phyloP scores from a whole-genome alignment of 345 rosid species.

The Gossypium australe region DNA sequence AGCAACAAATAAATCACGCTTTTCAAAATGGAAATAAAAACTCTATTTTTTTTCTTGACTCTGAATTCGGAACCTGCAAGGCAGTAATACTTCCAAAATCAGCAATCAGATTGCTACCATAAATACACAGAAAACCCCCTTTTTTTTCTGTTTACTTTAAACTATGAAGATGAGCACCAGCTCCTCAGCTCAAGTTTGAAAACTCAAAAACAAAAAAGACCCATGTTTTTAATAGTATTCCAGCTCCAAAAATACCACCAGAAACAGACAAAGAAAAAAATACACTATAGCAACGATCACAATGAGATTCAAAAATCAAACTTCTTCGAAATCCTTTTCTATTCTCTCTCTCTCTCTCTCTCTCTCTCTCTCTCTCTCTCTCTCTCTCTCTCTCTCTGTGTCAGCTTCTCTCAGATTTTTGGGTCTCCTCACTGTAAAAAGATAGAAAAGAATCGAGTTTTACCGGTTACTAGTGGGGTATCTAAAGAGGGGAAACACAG shows the following conservation, averaged over 20 bases:
- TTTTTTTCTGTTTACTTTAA: conserved; percentile 11
- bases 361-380: conserved; percentile 12
- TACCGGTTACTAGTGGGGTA: background rate
- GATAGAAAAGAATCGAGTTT: background rate
- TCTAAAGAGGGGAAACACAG: conserved; percentile 7
- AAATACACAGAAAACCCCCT: conserved; percentile 20
- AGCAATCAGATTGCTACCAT: conserved; percentile 20
- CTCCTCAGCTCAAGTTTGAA: conserved; percentile 18
- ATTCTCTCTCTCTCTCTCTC: conserved; percentile 6
- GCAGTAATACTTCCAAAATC: conserved; percentile 27
- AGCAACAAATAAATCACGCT: conserved; percentile 7
- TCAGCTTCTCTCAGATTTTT: conserved; percentile 39
- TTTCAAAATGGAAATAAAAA: background rate
- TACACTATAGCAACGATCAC: conserved; percentile 11
- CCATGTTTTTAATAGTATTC: background rate
- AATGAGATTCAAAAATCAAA: conserved; percentile 45
- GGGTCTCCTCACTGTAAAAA: background rate
- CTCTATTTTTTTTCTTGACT: background rate
- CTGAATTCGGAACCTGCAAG: background rate
- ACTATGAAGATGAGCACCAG: background rate
- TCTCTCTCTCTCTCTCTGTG: conserved; percentile 12
- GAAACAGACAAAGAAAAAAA: background rate
- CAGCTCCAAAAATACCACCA: background rate
- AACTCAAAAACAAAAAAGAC: background rate
- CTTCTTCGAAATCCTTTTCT: conserved; percentile 4